Base-by-base conservation (phyloP, 1,284 basidiomycete species). In the Rhizoctonia solani region DNA sequence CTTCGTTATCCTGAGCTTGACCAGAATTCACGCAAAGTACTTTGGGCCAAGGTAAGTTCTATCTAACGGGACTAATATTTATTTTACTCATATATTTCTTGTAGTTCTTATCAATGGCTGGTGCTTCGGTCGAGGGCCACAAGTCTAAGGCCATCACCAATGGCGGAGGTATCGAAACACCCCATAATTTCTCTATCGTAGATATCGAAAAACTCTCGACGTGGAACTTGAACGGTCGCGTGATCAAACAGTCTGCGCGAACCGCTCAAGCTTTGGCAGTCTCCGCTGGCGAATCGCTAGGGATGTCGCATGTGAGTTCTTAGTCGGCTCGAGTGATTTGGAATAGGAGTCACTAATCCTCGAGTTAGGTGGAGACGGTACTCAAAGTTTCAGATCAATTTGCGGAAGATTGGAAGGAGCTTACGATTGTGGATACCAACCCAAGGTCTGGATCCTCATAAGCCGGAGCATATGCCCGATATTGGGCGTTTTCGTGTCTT, bases 231-330 rank as follows among this genome's bases (percentile, higher is more conserved):
- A 71, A 71, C 34, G 72, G 71, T 16, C 69, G 72, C 4, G 54
- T 63, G 32, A 72, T 74, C 67, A 72, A 73, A 66, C 71, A 73
- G 32, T 49, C 50, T 21, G 69, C 72, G 14, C 59, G 73, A 1
- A 73, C 72, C 6, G 72, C 72, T n/a, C 70, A 72, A 32, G 71
- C 73, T 2, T 56, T 74, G 27, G 70, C 73, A 2, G 52, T 66
- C 1, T 54, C 63, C 13, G 52, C 39, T 6, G 27, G 41, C 50
- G 30, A 67, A 54, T 21, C 59, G 67, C 50, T 66, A 14, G 47
- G 41, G 19, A 30, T 54, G 41, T 54, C 50, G 30, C 63, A 66
- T 66, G 63, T 66, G 30, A 54, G 63, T 47, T 29, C n/a, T 6
- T 37, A 25, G 14, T 21, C 46, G n/a, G 9, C n/a, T 6, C 23